Base-by-base conservation (phyloP, 192 early-diverging fungal species). In the Coemansia interrupta region DNA sequence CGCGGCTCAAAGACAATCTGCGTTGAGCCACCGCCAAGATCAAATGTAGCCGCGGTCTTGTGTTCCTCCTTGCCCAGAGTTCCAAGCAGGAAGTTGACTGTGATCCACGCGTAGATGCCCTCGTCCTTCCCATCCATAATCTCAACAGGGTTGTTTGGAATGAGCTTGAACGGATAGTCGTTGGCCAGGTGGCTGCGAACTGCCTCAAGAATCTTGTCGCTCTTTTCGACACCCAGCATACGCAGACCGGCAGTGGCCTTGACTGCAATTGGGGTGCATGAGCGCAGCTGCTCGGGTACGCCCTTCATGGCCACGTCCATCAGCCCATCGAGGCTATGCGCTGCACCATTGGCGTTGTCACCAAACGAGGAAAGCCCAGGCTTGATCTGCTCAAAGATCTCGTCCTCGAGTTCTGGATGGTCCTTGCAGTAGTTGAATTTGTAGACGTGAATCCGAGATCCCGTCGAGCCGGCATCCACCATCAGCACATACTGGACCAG, bases 81-180 rank as follows among this genome's bases (percentile, higher is more conserved):
- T 18, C 81, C 68, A 26, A 95, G 80, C 8, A 98, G 76, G 59
- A 92, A 96, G 73, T 98, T 98, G 19, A 96, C 90, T 0, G 96
- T 98, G 47, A 98, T 92, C 96, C 96, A 98, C 29, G 94, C 94
- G 76, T 87, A 98, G n/a, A 97, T 87, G 42, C 94, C 96, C 85
- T 98, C 96, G 69, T 97, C 91, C 42, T 78, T 84, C n/a, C 96
- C 96, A 28, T 90, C 89, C 96, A 98, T 98, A 58, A 98, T 87
- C 12, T 72, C 86, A 7, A 98, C 90, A 8, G 88, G 91, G 38
- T 84, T 70, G 0, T 83, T 78, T 51, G 83, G 78, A 15, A 87
- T 67, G 5, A 95, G 81, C 17, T 79, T 85, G 74, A 97, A 98
- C 28, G 90, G 91, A 60, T 94, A 98, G 18, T 82, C 70, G 4